A percentile compares a stretch with the other conserved stretches of the same genome.
These are phyloP conservation scores for Phytophthora sansomeana DNA, from an alignment of 352 stramenopile genomes.

Conservation along the genomic window DNA sequence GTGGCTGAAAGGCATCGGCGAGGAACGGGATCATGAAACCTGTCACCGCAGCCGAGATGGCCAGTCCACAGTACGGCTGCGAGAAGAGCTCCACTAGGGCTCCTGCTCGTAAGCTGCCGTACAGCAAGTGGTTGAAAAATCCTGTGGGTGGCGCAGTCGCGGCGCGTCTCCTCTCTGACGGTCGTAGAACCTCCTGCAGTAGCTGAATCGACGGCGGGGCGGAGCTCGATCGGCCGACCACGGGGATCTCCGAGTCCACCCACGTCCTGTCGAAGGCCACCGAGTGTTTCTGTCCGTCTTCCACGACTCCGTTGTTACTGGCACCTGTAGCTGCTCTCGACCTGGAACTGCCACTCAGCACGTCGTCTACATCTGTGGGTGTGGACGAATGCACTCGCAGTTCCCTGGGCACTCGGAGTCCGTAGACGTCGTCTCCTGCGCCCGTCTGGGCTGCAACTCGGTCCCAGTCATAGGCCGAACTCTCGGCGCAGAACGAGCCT, in stretches of 20 bases:
- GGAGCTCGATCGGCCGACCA: conserved; percentile 67
- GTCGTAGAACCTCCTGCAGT: conserved; percentile 55
- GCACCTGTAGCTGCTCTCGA: conserved; percentile 17
- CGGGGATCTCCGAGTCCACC: conserved; percentile 55
- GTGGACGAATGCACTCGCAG: conserved; percentile 34
- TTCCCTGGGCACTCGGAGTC: conserved; percentile 32
- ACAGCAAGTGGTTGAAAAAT: conserved; percentile 82
- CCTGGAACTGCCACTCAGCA: conserved; percentile 20
- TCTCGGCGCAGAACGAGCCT: conserved; percentile 64
- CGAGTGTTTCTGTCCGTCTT: conserved; percentile 51
- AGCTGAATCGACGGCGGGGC: conserved; percentile 71
- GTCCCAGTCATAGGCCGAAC: conserved; percentile 56
- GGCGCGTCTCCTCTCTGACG: conserved; percentile 51
- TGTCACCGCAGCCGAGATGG: conserved; percentile 57
- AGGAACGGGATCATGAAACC: conserved; percentile 81
- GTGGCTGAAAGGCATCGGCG: conserved; percentile 63
- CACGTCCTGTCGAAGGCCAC: conserved; percentile 66
- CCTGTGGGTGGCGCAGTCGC: conserved; percentile 54
- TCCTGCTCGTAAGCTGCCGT: conserved; percentile 69
- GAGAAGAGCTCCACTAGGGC: conserved; percentile 67
- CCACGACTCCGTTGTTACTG: conserved; percentile 13
- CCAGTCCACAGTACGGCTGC: conserved; percentile 65
- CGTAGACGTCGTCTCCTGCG: conserved; percentile 32
- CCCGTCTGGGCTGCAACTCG: conserved; percentile 23
- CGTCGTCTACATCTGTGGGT: conserved; percentile 36